Evolutionary conservation across 1,284 basidiomycete species (phyloP), one percentile per base, ranked within the genome.

Genomic region (Boletus smithii): DNA sequence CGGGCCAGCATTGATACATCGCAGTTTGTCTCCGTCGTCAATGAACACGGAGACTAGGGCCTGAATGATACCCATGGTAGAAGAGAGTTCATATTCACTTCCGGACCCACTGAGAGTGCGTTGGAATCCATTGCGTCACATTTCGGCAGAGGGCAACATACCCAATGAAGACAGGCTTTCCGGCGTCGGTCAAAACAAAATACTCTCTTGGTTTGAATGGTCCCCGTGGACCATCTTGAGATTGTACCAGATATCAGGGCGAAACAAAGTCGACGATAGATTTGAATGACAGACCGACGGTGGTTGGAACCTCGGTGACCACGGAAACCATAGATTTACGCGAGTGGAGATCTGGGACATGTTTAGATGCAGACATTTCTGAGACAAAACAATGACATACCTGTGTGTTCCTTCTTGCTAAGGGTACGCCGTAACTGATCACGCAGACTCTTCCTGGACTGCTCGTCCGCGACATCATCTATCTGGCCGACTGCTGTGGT

Each of bases 41-140:
- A 92, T 75, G 63, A 94, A 91, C 47, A 95, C 86, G 10, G 94
- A 95, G 42, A 99, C 86, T 8, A 99, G 76, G 2, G 95, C 94
- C 68, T 98, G 95, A 69, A 95, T 91, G 33, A 99, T 83, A 20
- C 93, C 95, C 60, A 95, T 88, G 20, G 85, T 83, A 10, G 88
- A 87, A 4, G 91, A 86, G 41, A 86, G 75, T 51, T 80, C 78
- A 42, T 80, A 77, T 49, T 75, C 73, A 38, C 69, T 70, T 39
- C 71, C 73, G 44, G 76, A 70, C 32, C 73, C 77, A 60, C 83
- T 85, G 51, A 40, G 36, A 53, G 10, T 14, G 17, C 9, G 23
- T 44, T 29, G 17, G 32, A 33, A 31, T 46, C 11, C 7, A 20
- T 23, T 34, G 16, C 51, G 30, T 43, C 32, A 44, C 39, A 37